Base-by-base conservation (phyloP, 176 grass and related monocot genomes). In the Panicum miliaceum region DNA sequence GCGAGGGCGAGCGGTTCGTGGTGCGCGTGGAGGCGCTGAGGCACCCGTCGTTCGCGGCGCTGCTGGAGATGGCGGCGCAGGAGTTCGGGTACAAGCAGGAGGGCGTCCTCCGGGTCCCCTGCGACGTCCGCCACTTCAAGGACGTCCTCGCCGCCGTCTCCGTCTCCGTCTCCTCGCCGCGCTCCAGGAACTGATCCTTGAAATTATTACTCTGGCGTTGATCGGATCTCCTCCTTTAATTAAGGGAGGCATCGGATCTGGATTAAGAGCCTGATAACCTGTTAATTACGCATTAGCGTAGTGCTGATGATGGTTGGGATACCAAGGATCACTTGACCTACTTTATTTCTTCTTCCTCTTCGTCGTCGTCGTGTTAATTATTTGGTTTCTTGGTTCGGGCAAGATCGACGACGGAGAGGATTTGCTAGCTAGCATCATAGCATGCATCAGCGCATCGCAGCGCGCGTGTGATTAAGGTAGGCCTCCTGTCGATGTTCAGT, bases 51-150 rank as follows among this genome's bases (percentile, higher is more conserved):
- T 67, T 97, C 72, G 41, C 80, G 9, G 76, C 61, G 45, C 61
- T 97, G 88, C 79, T 94, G 68, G 90, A 90, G 40, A 74, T 75
- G 68, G 88, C 92, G 32, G 94, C 61, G 37, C 64, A 87, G 66
- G 92, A 97, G 76, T 92, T 97, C 61, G 94, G 92, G 6, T 94
- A 97, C 80, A 77, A 50, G 38, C 90, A 97, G 69, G 84, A 86
- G 11, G 94, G 94, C 64, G 76, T 92, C 34, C 92, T 97, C 82
- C 84, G 84, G 18, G 85, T 97, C 40, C 92, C 94, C 45, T 97
- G 92, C 82, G 53, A 75, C 56, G 78, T 71, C 29, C 41, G 51
- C 8, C 88, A 85, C 29, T 97, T 97, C 82, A 71, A 35, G 41
- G 38, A 87, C 23, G 79, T 88, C 42, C 79, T 92, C 70, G 5